Evolutionary conservation across 495 filamentous ascomycete genomes (phyloP).

Genomic region (Haplographium delicatum): DNA sequence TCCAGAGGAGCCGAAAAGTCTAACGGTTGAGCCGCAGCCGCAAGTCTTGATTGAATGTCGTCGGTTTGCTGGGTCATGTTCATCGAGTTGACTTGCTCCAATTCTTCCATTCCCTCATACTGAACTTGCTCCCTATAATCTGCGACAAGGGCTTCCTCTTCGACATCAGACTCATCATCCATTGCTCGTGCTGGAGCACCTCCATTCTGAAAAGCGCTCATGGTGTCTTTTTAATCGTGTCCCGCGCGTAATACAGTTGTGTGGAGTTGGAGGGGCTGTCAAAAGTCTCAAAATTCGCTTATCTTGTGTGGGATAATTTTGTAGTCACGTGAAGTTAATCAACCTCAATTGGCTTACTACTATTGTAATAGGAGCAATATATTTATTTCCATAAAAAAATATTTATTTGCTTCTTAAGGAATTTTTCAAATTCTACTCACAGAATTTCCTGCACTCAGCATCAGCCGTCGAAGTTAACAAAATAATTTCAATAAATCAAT

Average conservation of each 20-base stretch:
- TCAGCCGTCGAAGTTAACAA: too few relatives aligned
- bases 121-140: constrained; percentile 94
- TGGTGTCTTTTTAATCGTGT: constrained; percentile 24
- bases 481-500: too few relatives aligned
- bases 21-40: constrained; percentile 85
- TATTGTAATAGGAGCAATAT: too few relatives aligned
- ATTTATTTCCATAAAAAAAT: too few relatives aligned
- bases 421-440: too few relatives aligned
- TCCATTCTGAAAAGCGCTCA: constrained; percentile 48
- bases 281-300: constrained; percentile 4
- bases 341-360: too few relatives aligned
- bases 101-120: constrained; percentile 79
- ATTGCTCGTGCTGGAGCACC: constrained; percentile 47
- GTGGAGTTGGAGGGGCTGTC: constrained; percentile 16
- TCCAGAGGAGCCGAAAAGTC: constrained; percentile 93
- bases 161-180: constrained; percentile 82
- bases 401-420: too few relatives aligned
- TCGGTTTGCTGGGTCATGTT: constrained; percentile 50
- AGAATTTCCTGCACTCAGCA: too few relatives aligned
- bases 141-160: constrained; percentile 89
- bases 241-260: constrained; percentile 10
- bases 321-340: not conserved
- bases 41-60: constrained; percentile 88
- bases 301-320: constrained; percentile 1
- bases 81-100: constrained; percentile 55